phyloP scores from a whole-genome alignment of 139 green algal species.

The Tetraselmis chui region DNA sequence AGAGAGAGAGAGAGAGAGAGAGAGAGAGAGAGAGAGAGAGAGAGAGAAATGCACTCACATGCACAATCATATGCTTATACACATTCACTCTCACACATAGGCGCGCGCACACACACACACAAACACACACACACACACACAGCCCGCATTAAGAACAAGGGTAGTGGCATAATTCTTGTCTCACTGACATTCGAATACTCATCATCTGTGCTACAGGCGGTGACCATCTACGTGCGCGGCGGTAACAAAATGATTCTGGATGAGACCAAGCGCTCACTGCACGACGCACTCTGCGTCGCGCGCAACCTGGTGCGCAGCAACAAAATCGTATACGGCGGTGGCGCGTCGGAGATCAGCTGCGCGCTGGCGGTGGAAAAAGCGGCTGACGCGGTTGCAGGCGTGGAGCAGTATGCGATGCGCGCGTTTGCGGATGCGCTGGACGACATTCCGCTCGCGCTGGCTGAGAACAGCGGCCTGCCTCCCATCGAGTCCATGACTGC shows the following conservation, averaged over 20 bases:
- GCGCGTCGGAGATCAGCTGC: conserved; percentile 87
- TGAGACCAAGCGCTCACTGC: conserved; percentile 89
- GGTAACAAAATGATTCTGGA: conserved; percentile 94
- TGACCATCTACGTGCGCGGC: conserved; percentile 95
- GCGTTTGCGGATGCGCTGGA: conserved; percentile 94
- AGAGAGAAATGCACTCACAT: too few species aligned
- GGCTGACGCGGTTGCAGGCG: conserved; percentile 64
- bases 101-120: too few species aligned
- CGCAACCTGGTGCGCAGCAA: conserved; percentile 97
- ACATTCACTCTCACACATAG: too few species aligned
- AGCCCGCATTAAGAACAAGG: too few species aligned
- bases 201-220: too few species aligned
- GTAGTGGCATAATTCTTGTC: too few species aligned
- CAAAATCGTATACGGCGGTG: conserved; percentile 94
- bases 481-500: conserved; percentile 89
- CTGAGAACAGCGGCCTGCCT: conserved; percentile 90
- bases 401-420: conserved; percentile 95
- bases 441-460: conserved; percentile 82
- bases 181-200: too few species aligned
- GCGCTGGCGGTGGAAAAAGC: conserved; percentile 83
- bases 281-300: conserved; percentile 97
- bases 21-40: too few species aligned
- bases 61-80: too few species aligned
- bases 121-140: too few species aligned
- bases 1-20: too few species aligned